Evolutionary conservation across 2,329 filamentous ascomycete genomes (phyloP).

Genomic region (Talaromyces pinophilus): DNA sequence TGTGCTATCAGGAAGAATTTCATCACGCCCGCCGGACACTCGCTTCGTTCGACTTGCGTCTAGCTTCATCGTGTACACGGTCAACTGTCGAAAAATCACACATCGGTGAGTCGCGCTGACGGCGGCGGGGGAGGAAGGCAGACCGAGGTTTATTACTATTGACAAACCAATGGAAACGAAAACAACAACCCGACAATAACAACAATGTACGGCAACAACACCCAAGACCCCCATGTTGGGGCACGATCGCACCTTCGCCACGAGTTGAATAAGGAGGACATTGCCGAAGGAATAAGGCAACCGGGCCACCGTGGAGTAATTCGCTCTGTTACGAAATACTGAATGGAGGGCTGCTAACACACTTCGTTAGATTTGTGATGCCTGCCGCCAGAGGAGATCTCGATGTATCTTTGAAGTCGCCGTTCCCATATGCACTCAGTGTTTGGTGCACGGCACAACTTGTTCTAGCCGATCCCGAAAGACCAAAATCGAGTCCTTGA

Average conservation of each 20-base stretch:
- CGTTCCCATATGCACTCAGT: slow-evolving; percentile 16
- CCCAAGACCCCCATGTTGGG: not conserved
- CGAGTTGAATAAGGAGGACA: not conserved
- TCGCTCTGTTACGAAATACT: not conserved
- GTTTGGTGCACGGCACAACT: slow-evolving; percentile 12
- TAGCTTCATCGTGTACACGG: not conserved
- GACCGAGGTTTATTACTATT: not conserved
- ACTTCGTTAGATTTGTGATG: slow-evolving; percentile 14
- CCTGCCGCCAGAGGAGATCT: slow-evolving; percentile 20
- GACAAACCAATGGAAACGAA: slow-evolving; percentile 2
- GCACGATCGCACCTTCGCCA: not conserved
- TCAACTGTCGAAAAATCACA: not conserved
- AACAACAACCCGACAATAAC: slow-evolving; percentile 1
- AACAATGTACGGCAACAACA: slow-evolving; percentile 12
- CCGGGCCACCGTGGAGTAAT: slow-evolving; percentile 6
- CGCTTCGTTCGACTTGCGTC: not conserved
- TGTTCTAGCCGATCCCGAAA: slow-evolving; percentile 11
- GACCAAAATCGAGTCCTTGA: slow-evolving; percentile 18
- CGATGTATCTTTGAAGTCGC: slow-evolving; percentile 16
- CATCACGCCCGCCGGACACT: not conserved
- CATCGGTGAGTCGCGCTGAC: not conserved
- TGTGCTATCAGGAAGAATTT: not conserved
- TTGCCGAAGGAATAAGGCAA: not conserved
- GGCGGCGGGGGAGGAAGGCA: not conserved
- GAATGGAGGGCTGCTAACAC: not conserved